A percentile compares a stretch with the other conserved stretches of the same genome.
Conservation (phyloP, 164 flowering plant genomes). For the Nymphaea thermarum region DNA sequence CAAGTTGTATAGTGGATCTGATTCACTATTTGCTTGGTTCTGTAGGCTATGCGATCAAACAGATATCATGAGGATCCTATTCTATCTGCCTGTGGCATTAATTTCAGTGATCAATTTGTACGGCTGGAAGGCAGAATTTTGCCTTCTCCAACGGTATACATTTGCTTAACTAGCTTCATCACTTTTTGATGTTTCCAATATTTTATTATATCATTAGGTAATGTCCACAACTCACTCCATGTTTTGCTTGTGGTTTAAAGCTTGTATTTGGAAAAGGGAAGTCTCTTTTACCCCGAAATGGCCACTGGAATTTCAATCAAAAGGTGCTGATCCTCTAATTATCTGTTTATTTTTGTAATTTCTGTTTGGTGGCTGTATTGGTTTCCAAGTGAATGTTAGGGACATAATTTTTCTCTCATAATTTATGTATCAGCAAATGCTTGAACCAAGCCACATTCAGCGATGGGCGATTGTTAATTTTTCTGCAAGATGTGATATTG, state of each 20-base stretch:
- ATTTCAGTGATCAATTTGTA: slow-evolving; percentile 42
- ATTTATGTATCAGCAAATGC: slow-evolving; percentile 33
- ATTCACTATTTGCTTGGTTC: neutral
- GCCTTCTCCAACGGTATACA: slow-evolving; percentile 59
- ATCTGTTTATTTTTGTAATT: no score
- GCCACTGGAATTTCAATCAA: slow-evolving; percentile 80
- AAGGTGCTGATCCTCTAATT: slow-evolving; percentile 35
- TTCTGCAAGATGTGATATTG: slow-evolving; percentile 67
- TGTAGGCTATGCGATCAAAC: slow-evolving; percentile 42
- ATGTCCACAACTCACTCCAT: no score
- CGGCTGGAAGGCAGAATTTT: slow-evolving; percentile 81
- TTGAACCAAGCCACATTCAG: slow-evolving; percentile 44
- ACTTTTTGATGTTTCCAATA: no score
- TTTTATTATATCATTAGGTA: no score
- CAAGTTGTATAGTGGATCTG: no score
- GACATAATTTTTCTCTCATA: neutral
- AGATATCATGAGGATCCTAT: slow-evolving; percentile 63
- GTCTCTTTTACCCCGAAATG: slow-evolving; percentile 57
- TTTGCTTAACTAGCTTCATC: no score
- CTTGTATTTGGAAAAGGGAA: slow-evolving; percentile 71
- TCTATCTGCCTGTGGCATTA: slow-evolving; percentile 48
- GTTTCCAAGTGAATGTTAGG: neutral
- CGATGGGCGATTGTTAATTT: slow-evolving; percentile 86
- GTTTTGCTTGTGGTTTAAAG: slow-evolving; percentile 18
- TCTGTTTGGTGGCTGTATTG: no score